A percentile compares a stretch with the other conserved stretches of the same genome.
phyloP scores from a whole-genome alignment of 441 rosid genomes.

The Populus hybrid region DNA sequence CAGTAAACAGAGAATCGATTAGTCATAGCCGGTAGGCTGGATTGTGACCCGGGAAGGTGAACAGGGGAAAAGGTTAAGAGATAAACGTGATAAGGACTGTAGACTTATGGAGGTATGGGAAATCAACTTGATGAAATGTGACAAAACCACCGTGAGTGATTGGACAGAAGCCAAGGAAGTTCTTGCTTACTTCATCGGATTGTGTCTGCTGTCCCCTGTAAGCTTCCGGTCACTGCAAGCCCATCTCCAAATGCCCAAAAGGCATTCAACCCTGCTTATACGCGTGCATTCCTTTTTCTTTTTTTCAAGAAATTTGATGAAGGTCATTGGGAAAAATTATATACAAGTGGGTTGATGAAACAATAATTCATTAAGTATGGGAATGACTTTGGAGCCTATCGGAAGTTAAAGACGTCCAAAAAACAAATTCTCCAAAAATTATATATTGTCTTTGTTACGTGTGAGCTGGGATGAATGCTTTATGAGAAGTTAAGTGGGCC shows the following conservation, averaged over 20 bases:
- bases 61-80: neutral
- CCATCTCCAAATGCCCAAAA: constrained; percentile 17
- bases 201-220: constrained; percentile 5
- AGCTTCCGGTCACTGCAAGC: neutral
- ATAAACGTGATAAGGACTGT: constrained; percentile 18
- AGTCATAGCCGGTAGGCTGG: neutral
- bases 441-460: neutral
- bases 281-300: neutral
- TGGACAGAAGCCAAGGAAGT: neutral
- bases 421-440: neutral
- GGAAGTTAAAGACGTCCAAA: neutral
- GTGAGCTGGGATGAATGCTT: neutral
- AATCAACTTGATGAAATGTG: neutral
- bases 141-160: neutral
- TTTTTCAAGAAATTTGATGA: neutral
- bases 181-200: neutral
- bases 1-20: neutral
- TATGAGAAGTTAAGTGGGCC: neutral
- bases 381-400: neutral
- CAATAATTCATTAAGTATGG: neutral
- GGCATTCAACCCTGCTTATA: neutral
- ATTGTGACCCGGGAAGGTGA: neutral
- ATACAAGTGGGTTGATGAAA: neutral
- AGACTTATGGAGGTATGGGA: neutral
- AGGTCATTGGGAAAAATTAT: neutral